Conservation (phyloP, 352 stramenopile genomes). For the Bremia lactucae region DNA sequence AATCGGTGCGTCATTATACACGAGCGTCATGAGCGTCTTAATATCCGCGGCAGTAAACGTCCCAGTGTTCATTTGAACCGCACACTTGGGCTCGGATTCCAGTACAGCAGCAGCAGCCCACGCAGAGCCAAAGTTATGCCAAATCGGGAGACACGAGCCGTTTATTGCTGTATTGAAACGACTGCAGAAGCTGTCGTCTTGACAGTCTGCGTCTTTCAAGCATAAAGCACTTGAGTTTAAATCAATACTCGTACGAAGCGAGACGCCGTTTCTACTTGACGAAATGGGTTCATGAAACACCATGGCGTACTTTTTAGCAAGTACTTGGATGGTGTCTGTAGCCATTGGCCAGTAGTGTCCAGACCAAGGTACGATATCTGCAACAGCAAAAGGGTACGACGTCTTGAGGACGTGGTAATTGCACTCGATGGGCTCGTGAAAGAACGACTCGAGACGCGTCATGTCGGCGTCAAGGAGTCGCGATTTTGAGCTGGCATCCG, state of each 20-base stretch:
- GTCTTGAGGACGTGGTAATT: conserved; percentile 20
- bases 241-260: too few relatives aligned
- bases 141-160: conserved; percentile 33
- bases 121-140: conserved; percentile 38
- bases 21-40: conserved; percentile 31
- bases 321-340: conserved; percentile 52
- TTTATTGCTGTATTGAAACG: conserved; percentile 13
- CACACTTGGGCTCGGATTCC: conserved; percentile 28
- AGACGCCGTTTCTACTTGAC: too few relatives aligned
- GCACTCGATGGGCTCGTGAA: conserved; percentile 20
- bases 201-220: conserved; percentile 13
- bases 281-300: too few relatives aligned
- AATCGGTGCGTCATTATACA: conserved; percentile 26
- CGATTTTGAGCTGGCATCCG: too few relatives aligned
- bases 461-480: too few relatives aligned
- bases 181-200: conserved; percentile 19
- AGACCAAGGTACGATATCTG: conserved; percentile 24
- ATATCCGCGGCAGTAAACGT: conserved; percentile 40
- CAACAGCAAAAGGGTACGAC: conserved; percentile 14
- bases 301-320: conserved; percentile 35
- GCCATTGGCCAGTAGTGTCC: conserved; percentile 54
- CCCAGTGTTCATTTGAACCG: conserved; percentile 26
- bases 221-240: too few relatives aligned
- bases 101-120: conserved; percentile 31
- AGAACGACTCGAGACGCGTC: conserved; percentile 21